phyloP scores from a whole-genome alignment of 441 rosid genomes.

The Omphalea diandra region DNA sequence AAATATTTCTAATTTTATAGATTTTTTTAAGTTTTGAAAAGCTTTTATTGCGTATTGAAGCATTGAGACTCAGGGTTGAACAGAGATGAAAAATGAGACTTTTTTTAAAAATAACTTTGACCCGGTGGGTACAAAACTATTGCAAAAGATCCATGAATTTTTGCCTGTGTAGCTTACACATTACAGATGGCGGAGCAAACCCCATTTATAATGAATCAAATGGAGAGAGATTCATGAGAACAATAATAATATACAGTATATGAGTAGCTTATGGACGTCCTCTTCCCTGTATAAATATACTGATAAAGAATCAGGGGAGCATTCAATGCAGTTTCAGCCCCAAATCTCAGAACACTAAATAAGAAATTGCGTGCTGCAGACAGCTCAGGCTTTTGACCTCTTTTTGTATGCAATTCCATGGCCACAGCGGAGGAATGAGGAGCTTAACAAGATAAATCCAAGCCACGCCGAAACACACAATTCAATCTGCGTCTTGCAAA shows the following conservation, averaged over 20 bases:
- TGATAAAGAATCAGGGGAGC: neutral
- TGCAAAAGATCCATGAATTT: neutral
- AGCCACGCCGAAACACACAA: conserved; percentile 4
- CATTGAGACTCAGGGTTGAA: neutral
- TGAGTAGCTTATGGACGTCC: neutral
- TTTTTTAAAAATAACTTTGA: neutral
- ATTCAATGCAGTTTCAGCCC: neutral
- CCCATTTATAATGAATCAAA: conserved; percentile 1
- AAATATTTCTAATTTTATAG: no score
- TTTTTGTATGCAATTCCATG: neutral
- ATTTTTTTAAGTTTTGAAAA: no score
- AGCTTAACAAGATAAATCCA: neutral
- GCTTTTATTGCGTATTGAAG: neutral
- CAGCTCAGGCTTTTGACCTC: neutral
- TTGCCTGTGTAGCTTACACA: neutral
- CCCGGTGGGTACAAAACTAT: neutral
- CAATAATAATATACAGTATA: neutral
- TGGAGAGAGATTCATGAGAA: neutral
- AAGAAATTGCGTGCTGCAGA: neutral
- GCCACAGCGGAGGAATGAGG: conserved; percentile 1
- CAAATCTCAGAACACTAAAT: neutral
- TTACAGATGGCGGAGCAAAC: neutral
- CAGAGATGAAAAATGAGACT: neutral
- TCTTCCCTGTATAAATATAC: conserved; percentile 3
- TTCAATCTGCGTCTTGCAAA: conserved; percentile 5